Percentiles rank a stretch among this genome's conserved stretches.
Conservation (phyloP, 495 filamentous ascomycete species). For the Xylaria venustula region DNA sequence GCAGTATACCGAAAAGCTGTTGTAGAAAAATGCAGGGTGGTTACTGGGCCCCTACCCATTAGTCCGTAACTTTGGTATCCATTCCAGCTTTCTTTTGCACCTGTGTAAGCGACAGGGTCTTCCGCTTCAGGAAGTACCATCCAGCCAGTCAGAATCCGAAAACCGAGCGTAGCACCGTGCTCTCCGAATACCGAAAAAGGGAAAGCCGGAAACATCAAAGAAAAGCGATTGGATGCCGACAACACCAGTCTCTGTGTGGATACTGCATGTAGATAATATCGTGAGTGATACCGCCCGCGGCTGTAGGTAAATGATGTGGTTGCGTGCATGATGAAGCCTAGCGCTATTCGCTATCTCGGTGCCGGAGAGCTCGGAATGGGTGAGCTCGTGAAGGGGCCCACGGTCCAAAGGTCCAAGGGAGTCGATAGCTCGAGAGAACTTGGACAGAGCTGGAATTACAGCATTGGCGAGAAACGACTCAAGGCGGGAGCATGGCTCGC, state of each 20-base stretch:
- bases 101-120: neutral
- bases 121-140: slow-evolving; percentile 1
- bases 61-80: too few relatives aligned
- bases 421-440: neutral
- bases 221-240: too few relatives aligned
- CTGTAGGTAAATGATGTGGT: too few relatives aligned
- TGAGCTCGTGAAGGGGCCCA: slow-evolving; percentile 23
- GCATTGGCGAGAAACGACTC: neutral
- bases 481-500: neutral
- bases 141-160: slow-evolving; percentile 1
- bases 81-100: too few relatives aligned
- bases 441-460: neutral
- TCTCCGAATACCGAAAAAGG: neutral
- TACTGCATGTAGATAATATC: too few relatives aligned
- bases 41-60: too few relatives aligned
- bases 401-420: too few relatives aligned
- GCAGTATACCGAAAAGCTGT: too few relatives aligned
- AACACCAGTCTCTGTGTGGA: too few relatives aligned
- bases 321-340: neutral
- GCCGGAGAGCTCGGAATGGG: neutral
- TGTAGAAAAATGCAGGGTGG: too few relatives aligned
- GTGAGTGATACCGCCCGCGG: too few relatives aligned
- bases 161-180: neutral
- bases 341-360: neutral
- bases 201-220: neutral